phyloP scores from a whole-genome alignment of 176 grass and related monocot genomes.

The Oryza coarctata region DNA sequence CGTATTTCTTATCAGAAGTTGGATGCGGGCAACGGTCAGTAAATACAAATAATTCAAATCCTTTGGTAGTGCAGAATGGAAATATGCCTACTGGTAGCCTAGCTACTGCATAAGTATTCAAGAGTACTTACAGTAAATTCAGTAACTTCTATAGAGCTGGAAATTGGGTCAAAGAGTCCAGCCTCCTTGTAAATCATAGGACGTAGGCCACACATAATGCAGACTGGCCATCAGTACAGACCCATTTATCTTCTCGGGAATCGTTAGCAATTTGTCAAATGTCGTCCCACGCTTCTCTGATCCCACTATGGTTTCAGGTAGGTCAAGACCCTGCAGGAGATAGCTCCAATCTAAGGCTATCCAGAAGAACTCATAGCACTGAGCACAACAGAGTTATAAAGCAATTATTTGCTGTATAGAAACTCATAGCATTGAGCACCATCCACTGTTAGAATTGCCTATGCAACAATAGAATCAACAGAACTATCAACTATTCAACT shows the following conservation, averaged over 20 bases:
- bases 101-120: background rate
- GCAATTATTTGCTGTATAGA: background rate
- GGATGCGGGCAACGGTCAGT: background rate
- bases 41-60: background rate
- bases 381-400: background rate
- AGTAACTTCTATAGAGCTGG: conserved; percentile 73
- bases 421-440: background rate
- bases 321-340: conserved; percentile 78
- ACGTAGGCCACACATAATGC: conserved; percentile 83
- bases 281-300: conserved; percentile 78
- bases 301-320: conserved; percentile 88
- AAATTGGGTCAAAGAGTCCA: conserved; percentile 72
- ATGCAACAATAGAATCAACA: background rate
- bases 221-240: conserved; percentile 84
- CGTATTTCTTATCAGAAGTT: conserved; percentile 1
- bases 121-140: conserved; percentile 84
- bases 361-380: conserved; percentile 12
- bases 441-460: background rate
- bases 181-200: conserved; percentile 94
- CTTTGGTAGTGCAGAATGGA: background rate
- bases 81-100: background rate
- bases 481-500: background rate
- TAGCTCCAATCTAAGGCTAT: conserved; percentile 5
- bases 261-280: conserved; percentile 81
- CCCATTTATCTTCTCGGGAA: conserved; percentile 90